Percentiles rank a stretch among this genome's conserved stretches.
Evolutionary conservation across 2,329 filamentous ascomycete genomes (phyloP).

Genomic region (Pyricularia sp.): DNA sequence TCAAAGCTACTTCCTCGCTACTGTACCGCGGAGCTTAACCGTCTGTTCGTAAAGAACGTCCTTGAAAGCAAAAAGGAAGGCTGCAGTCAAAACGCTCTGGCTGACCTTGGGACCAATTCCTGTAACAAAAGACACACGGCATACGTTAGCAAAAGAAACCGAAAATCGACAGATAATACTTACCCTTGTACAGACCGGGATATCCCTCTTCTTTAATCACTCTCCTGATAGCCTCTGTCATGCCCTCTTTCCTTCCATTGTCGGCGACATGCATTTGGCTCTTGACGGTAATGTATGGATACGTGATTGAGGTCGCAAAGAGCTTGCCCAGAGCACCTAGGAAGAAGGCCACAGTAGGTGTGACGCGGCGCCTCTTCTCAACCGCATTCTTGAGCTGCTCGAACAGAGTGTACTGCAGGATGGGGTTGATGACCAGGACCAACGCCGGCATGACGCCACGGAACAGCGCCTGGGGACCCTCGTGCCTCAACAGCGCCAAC

Average conservation of each 20-base stretch:
- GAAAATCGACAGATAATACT: slow-evolving; percentile 18
- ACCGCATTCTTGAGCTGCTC: slow-evolving; percentile 93
- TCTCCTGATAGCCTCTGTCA: slow-evolving; percentile 66
- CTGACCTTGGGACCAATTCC: slow-evolving; percentile 94
- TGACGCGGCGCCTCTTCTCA: slow-evolving; percentile 62
- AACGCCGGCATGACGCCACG: slow-evolving; percentile 86
- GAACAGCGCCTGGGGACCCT: slow-evolving; percentile 80
- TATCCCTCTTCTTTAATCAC: slow-evolving; percentile 90
- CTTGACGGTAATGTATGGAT: slow-evolving; percentile 98
- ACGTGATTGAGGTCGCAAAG: slow-evolving; percentile 86
- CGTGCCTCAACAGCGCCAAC: slow-evolving; percentile 68
- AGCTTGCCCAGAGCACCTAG: slow-evolving; percentile 91
- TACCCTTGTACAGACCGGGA: slow-evolving; percentile 83
- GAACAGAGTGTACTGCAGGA: slow-evolving; percentile 96
- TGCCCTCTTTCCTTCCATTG: slow-evolving; percentile 67
- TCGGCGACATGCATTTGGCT: slow-evolving; percentile 91
- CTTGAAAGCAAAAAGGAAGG: slow-evolving; percentile 96
- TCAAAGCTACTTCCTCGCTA: slow-evolving; percentile 27
- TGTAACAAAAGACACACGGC: slow-evolving; percentile 23
- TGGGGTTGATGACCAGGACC: slow-evolving; percentile 94
- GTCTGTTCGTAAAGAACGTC: slow-evolving; percentile 86
- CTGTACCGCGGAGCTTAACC: slow-evolving; percentile 48
- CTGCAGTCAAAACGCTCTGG: slow-evolving; percentile 92
- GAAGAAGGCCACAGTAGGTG: slow-evolving; percentile 79
- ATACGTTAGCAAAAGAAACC: slow-evolving; percentile 1